phyloP scores from a whole-genome alignment of 306 rosid genomes.

The Rosa rugosa region DNA sequence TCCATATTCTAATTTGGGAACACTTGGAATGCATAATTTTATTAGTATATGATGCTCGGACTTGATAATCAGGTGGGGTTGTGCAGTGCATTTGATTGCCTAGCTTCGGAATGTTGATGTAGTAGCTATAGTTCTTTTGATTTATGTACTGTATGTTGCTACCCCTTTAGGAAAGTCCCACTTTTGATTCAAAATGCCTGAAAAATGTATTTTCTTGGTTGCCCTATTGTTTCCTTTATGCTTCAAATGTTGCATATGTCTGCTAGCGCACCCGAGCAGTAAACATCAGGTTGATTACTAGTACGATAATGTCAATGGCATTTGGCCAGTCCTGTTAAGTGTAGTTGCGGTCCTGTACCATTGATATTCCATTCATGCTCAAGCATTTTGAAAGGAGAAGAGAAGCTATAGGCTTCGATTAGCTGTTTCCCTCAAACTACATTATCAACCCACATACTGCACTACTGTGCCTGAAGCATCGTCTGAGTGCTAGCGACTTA shows the following conservation, averaged over 20 bases:
- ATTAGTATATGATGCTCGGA: background rate
- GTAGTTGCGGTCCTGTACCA: background rate
- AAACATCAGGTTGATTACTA: background rate
- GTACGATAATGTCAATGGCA: background rate
- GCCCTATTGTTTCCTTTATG: background rate
- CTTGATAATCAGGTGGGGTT: slow-evolving; percentile 10
- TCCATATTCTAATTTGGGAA: background rate
- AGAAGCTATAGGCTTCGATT: background rate
- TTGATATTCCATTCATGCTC: background rate
- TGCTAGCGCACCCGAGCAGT: background rate
- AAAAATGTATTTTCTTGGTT: background rate
- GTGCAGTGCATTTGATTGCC: slow-evolving; percentile 4
- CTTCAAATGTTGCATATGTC: background rate
- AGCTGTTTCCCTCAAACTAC: background rate
- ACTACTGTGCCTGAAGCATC: background rate
- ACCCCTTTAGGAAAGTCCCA: background rate
- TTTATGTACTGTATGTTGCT: background rate
- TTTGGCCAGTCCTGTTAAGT: background rate
- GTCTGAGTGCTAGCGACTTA: background rate
- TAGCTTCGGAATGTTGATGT: background rate
- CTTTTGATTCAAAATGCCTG: background rate
- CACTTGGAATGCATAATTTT: background rate
- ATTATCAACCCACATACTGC: background rate
- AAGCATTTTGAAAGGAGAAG: background rate
- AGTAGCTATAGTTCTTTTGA: background rate